Evolutionary conservation across 768 basidiomycete genomes (phyloP), one percentile per base, ranked within the genome.

Genomic region (Trametes meyenii): DNA sequence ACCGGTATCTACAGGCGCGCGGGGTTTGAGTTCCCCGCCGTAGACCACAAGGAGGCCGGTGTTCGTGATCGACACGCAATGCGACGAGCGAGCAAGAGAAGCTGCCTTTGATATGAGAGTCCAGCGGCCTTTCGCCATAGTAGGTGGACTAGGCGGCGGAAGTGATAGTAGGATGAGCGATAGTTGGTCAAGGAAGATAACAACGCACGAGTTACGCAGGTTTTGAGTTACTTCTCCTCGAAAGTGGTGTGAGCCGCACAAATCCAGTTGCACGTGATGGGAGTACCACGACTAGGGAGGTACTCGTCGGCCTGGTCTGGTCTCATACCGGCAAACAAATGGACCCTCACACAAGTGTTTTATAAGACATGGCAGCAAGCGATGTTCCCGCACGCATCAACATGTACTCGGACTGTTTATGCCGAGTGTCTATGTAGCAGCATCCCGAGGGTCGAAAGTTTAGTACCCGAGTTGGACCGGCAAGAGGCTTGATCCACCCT

Each of bases 21-120:
- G 74, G 0, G 81, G 78, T 48, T 72, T 69, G 48, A 74, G 71
- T 64, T 83, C 81, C 19, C 81, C 82, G 16, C 77, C 74, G 56
- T 81, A 80, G 58, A 81, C 61, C 29, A 76, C 64, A 10, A 75
- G 72, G 23, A 63, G 69, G 14, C 71, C 73, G 11, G 64, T 3
- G 2, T 50, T 46, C 11, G 75, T 61, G 17, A 77, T 71, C 0
- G 70, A 72, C 10, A 78, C 60, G 11, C 73, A 74, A 61, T 81
- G 81, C 2, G 80, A 81, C 2, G 81, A 82, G 42, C 82, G 74
- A 4, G 76, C 70, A 13, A 54, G 66, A 49, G 58, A 57, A 19
- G 65, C 33, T 5, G 70, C 52, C 8, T 65, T 61, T 3, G 65
- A 50, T 24, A 74, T 50, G 14, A 71, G 70, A 6, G 71, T 68